phyloP scores from a whole-genome alignment of 768 basidiomycete species.

The Austroboletus eburneus region DNA sequence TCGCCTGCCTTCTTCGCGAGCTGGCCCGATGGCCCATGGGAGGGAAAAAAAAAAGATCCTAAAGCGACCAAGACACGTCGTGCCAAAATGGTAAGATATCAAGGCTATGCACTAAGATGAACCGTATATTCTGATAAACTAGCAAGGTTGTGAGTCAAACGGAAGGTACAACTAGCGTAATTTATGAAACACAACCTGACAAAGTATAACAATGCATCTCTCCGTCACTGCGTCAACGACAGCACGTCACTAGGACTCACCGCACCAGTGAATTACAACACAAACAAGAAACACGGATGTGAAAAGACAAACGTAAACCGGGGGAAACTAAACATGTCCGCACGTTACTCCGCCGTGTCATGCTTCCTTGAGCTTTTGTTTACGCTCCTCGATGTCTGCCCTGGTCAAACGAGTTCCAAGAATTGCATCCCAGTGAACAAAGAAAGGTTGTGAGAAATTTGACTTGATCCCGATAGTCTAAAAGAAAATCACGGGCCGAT shows the following conservation, averaged over 20 bases:
- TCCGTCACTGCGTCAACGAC: not conserved
- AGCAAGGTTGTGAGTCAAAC: not conserved
- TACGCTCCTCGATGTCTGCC: slow-evolving; percentile 55
- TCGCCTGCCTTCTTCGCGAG: slow-evolving; percentile 48
- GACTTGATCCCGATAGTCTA: slow-evolving; percentile 78
- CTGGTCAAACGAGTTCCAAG: slow-evolving; percentile 84
- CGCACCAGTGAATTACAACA: slow-evolving; percentile 20
- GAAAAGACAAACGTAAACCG: not conserved
- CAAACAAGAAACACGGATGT: not conserved
- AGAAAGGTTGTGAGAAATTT: slow-evolving; percentile 96
- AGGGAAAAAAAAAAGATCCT: slow-evolving; percentile 51
- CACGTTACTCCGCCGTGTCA: not conserved
- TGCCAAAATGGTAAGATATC: no score
- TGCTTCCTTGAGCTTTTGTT: slow-evolving; percentile 30
- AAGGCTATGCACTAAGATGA: no score
- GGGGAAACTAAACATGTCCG: not conserved
- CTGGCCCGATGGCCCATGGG: slow-evolving; percentile 51
- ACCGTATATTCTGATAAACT: no score
- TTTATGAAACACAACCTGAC: not conserved
- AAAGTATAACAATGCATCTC: not conserved
- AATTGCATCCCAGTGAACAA: slow-evolving; percentile 87
- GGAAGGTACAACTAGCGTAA: not conserved
- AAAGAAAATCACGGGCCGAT: not conserved
- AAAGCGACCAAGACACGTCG: no score
- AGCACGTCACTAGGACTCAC: slow-evolving; percentile 13